Base-by-base conservation (phyloP, 2,329 filamentous ascomycete species). In the Pseudocercospora fuligena region DNA sequence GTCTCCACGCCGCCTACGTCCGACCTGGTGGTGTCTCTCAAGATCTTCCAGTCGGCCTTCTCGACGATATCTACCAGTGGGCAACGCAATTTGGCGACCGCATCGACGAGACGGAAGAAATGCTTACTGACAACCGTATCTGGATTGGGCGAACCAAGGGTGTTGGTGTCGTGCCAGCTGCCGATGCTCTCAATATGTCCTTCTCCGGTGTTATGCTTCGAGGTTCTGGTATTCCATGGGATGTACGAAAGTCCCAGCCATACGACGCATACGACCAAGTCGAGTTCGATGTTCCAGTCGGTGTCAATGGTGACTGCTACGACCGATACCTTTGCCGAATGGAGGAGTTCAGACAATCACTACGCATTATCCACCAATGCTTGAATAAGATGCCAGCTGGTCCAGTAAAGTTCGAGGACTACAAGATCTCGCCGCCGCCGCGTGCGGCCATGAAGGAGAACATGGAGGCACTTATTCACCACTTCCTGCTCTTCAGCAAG, bases 61-160 rank as follows among this genome's bases (percentile, higher is more conserved):
- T 99, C 60, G 96, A 99, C 79, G 95, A 99, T 79, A 99, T 99
- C 77, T 98, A 99, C 85, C 94, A 98, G 83, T 99, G 95, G 95
- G 95, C 95, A 16, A 99, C 95, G 66, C 95, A 99, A 81, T 99
- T 99, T 77, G 92, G 93, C 76, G 95, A 99, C 84, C 93, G 95
- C 74, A 95, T 99, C 76, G 95, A 99, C 79, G 95, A 99, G 82
- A 98, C 95, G 63, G 95, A 99, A 81, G 95, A 99, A 82, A 91
- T 99, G 84, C 87, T 99, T 74, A 99, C 95, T 49, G 95, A 99
- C 81, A 99, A 99, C 87, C 93, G 96, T 79, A 98, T 99, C 85
- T 99, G 96, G 96, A 94, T 96, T 75, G 91, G 93, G 76, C 89
- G 95, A 80, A 76, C 97, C 73, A 90, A 95, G 82, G 93, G 92